Conservation (phyloP, 257 asterid genomes). For the Nicotiana undulata region DNA sequence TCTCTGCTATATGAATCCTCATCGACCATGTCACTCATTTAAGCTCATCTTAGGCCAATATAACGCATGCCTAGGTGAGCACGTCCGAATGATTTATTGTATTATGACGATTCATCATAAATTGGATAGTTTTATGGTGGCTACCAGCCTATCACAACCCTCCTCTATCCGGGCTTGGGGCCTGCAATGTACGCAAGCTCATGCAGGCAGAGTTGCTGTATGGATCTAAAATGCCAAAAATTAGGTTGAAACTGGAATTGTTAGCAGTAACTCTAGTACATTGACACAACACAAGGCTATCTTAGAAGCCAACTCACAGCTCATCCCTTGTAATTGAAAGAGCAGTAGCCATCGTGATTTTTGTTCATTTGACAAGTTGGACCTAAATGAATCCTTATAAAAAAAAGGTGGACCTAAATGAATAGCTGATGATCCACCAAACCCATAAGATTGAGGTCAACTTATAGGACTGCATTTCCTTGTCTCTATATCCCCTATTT, state of each 20-base stretch:
- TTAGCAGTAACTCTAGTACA: neutral
- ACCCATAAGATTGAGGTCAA: neutral
- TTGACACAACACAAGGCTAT: neutral
- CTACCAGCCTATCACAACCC: neutral
- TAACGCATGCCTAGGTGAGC: neutral
- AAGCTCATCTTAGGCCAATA: neutral
- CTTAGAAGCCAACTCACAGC: neutral
- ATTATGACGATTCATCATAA: neutral
- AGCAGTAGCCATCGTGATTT: neutral
- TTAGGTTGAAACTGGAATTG: neutral
- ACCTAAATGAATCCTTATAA: neutral
- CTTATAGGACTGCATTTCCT: neutral
- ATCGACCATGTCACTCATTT: neutral
- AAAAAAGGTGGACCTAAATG: neutral
- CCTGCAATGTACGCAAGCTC: neutral
- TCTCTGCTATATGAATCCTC: neutral
- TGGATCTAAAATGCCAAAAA: neutral
- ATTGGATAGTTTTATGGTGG: neutral
- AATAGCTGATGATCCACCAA: neutral
- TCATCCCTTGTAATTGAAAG: neutral
- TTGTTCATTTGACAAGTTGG: neutral
- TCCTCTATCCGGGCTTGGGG: too few species aligned
- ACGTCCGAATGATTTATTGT: neutral
- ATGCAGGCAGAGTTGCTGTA: neutral
- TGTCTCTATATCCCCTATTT: neutral